Percentiles rank a stretch among this genome's conserved stretches.
phyloP scores from a whole-genome alignment of 805 yeast genomes.

The Candida krabiensis region DNA sequence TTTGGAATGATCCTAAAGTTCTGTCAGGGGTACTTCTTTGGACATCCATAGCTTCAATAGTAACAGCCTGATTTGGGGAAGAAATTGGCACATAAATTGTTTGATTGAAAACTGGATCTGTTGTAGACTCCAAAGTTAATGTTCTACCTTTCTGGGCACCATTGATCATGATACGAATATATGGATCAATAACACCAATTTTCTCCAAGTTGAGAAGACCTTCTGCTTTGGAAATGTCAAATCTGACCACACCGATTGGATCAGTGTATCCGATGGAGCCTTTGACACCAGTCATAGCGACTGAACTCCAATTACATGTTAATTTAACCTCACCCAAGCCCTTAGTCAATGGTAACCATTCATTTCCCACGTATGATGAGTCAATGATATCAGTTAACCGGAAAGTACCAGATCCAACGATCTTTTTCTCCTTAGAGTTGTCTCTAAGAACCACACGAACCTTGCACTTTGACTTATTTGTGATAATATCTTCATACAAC shows the following conservation, averaged over 20 bases:
- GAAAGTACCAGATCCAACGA: conserved; percentile 59
- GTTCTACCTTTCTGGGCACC: conserved; percentile 80
- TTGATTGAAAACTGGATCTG: conserved; percentile 85
- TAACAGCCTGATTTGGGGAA: conserved; percentile 76
- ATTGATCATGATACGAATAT: conserved; percentile 75
- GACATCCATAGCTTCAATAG: conserved; percentile 90
- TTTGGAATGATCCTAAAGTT: conserved; percentile 78
- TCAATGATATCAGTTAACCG: conserved; percentile 68
- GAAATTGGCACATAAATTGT: conserved; percentile 79
- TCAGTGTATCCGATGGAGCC: conserved; percentile 84
- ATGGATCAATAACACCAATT: conserved; percentile 92
- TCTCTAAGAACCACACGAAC: conserved; percentile 68
- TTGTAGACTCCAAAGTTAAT: conserved; percentile 58
- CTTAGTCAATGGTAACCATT: conserved; percentile 70
- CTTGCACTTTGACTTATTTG: conserved; percentile 66
- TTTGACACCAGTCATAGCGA: conserved; percentile 61
- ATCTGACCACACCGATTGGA: conserved; percentile 89
- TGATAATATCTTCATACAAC: conserved; percentile 60
- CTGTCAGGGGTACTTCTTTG: conserved; percentile 80
- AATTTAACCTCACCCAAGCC: conserved; percentile 75
- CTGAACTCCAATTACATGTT: conserved; percentile 83
- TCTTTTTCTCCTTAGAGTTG: conserved; percentile 53
- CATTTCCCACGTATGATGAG: conserved; percentile 72
- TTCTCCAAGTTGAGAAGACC: conserved; percentile 82
- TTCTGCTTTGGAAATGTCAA: conserved; percentile 67